These are phyloP conservation scores for Yarrowia bubula DNA, from an alignment of 805 yeast species.

Conservation along the genomic window DNA sequence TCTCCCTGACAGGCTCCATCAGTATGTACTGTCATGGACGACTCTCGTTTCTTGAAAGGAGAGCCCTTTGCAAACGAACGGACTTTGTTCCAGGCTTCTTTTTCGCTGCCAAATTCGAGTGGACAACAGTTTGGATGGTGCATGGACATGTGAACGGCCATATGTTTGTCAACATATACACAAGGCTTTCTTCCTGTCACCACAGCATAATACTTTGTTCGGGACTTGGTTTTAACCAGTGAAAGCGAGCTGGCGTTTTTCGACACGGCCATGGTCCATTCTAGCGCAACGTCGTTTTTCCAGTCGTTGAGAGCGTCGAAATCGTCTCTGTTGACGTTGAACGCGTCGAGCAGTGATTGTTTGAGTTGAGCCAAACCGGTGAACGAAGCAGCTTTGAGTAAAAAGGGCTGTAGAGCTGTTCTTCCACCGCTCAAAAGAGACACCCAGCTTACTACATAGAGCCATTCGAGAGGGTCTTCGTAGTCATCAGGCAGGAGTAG, in stretches of 20 bases:
- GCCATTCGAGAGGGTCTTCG: conserved; percentile 7
- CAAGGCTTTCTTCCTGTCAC: conserved; percentile 6
- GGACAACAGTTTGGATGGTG: not conserved
- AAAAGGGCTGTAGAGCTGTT: not conserved
- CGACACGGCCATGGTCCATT: conserved; percentile 11
- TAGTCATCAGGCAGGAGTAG: not conserved
- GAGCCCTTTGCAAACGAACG: conserved; percentile 11
- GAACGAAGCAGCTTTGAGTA: not conserved
- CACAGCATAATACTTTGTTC: not conserved
- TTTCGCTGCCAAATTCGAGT: not conserved
- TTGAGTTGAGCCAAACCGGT: not conserved
- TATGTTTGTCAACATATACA: conserved; percentile 2
- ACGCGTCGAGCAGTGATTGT: not conserved
- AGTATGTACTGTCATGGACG: not conserved
- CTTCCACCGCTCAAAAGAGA: not conserved
- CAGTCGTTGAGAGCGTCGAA: not conserved
- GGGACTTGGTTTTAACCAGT: not conserved
- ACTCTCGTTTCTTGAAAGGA: not conserved
- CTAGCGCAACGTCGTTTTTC: not conserved
- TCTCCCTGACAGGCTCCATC: conserved; percentile 2
- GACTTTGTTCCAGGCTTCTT: conserved; percentile 11
- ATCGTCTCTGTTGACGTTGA: not conserved
- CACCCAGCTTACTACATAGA: not conserved
- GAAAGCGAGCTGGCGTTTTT: not conserved
- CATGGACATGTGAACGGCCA: conserved; percentile 13